Evolutionary conservation across 2,329 filamentous ascomycete species (phyloP).

Genomic region (Balansia obtecta): DNA sequence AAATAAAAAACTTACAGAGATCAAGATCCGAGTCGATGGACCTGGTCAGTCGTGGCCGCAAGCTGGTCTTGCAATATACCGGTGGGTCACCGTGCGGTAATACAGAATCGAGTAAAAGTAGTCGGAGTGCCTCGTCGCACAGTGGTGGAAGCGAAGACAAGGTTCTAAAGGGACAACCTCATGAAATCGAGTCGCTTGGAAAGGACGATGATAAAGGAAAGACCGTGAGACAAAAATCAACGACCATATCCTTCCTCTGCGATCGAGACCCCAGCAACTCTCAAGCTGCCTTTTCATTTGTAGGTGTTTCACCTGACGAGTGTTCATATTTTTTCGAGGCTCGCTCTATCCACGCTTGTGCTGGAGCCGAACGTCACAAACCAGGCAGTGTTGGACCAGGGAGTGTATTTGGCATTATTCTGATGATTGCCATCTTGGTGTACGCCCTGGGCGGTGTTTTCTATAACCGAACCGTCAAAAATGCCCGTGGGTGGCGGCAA

Average conservation of each 20-base stretch:
- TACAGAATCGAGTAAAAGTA: constrained; percentile 22
- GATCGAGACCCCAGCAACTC: constrained; percentile 64
- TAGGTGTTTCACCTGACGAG: constrained; percentile 71
- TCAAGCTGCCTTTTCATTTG: constrained; percentile 65
- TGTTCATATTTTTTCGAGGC: constrained; percentile 96
- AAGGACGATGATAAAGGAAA: constrained; percentile 16
- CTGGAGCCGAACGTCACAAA: constrained; percentile 54
- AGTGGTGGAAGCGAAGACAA: not conserved
- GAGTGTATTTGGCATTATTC: constrained; percentile 80
- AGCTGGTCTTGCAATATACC: constrained; percentile 65
- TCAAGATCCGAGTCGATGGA: constrained; percentile 35
- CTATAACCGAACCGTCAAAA: constrained; percentile 88
- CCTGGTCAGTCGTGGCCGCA: constrained; percentile 51
- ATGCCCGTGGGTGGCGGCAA: constrained; percentile 91
- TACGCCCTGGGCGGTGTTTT: constrained; percentile 89
- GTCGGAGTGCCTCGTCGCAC: not conserved
- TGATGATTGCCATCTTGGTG: constrained; percentile 61
- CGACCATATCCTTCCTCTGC: constrained; percentile 87
- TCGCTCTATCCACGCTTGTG: constrained; percentile 72
- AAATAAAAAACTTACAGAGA: not conserved
- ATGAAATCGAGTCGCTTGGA: constrained; percentile 15
- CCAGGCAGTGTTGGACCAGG: constrained; percentile 58
- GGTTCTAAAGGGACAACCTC: constrained; percentile 2
- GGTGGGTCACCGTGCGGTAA: constrained; percentile 60
- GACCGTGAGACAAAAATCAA: constrained; percentile 51